Evolutionary conservation across 257 asterid species (phyloP), one percentile per base, ranked within the genome.

Genomic region (Rhazya stricta): DNA sequence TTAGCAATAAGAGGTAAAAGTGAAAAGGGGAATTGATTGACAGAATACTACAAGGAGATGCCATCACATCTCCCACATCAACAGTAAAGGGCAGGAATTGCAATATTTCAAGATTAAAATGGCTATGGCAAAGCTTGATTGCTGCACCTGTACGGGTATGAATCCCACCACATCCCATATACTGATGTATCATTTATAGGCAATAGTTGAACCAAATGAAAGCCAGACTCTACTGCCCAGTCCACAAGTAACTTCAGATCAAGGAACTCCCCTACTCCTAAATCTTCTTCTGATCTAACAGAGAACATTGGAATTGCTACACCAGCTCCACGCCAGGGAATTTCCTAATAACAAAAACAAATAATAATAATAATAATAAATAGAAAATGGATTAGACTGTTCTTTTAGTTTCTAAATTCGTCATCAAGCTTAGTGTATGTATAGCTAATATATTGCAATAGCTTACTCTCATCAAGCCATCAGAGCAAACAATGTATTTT

Each of bases 151-250:
- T 95, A 95, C 30, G 99, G 98, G 83, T 95, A 95, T 25, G 99
- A 95, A 86, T 95, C 99, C 98, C 98, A 95, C 99, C 99, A 95
- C 99, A 92, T 95, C 77, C 82, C 77, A 48, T 95, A 84, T 39
- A 95, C 99, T n/a, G 99, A 95, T 65, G 99, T 95, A 83, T 95
- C 99, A 62, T 95, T 92, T 62, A 95, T 87, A 30, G 99, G 99
- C 88, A 95, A 84, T 62, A 92, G 90, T 87, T 95, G 99, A 82
- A 92, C 96, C 88, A 95, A 86, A 81, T 95, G 99, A 83, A 92
- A 95, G 71, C 99, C 97, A 34, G 91, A 92, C 69, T 85, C 79
- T 62, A 95, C 96, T 25, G 99, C 92, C 97, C 97, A 89, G 84
- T 95, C 98, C 18, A 88, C 98, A 21, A 95, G 83, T 75, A 95